Evolutionary conservation across 2,329 filamentous ascomycete species (phyloP).

Genomic region (Colletotrichum salicis): DNA sequence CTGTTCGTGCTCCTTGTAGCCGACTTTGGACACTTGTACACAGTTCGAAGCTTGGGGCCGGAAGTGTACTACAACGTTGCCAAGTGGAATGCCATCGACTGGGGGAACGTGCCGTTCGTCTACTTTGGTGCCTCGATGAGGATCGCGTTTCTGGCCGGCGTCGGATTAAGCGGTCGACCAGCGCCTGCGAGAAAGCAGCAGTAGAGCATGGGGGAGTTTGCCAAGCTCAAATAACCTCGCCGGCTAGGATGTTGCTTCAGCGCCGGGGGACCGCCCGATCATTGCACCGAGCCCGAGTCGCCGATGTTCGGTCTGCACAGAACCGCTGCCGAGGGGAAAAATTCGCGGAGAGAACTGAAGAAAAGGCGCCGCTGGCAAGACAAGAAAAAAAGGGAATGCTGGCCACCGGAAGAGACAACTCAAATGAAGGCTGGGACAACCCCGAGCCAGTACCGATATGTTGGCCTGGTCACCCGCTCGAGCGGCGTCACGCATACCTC

Average conservation of each 20-base stretch:
- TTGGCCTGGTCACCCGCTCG: background rate
- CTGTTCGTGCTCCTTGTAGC: conserved; percentile 76
- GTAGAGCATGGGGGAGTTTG: conserved; percentile 4
- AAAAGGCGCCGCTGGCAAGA: background rate
- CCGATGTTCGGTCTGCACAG: conserved; percentile 12
- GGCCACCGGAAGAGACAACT: background rate
- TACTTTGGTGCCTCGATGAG: conserved; percentile 72
- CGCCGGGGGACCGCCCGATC: conserved; percentile 20
- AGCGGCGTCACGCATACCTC: background rate
- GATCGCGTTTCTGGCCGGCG: conserved; percentile 66
- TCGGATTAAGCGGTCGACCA: conserved; percentile 57
- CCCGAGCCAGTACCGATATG: conserved; percentile 32
- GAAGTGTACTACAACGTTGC: conserved; percentile 71
- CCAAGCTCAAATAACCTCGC: background rate
- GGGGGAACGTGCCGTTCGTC: conserved; percentile 77
- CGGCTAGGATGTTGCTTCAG: background rate
- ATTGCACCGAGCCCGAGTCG: conserved; percentile 32
- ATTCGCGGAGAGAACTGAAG: background rate
- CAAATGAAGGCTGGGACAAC: conserved; percentile 5
- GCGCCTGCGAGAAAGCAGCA: conserved; percentile 34
- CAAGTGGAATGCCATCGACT: conserved; percentile 74
- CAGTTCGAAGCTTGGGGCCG: conserved; percentile 67
- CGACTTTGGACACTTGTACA: conserved; percentile 81
- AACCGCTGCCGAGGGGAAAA: conserved; percentile 8
- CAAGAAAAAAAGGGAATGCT: background rate